Percentiles rank a stretch among this genome's conserved stretches.
These are phyloP conservation scores for Fusarium clavum DNA, from an alignment of 2,329 filamentous ascomycete genomes.

Conservation along the genomic window DNA sequence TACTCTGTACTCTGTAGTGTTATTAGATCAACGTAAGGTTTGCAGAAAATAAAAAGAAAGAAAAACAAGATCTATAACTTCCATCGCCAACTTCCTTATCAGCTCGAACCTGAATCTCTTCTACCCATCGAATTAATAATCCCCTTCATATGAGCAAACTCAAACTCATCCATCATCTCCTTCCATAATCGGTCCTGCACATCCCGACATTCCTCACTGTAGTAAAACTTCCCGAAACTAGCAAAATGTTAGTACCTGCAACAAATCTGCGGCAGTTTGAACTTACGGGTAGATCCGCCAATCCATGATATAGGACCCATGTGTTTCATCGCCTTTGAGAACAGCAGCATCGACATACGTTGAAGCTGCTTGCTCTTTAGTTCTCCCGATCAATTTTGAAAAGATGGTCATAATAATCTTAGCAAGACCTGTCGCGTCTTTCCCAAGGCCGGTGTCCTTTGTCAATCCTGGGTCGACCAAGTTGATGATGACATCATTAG, in stretches of 20 bases:
- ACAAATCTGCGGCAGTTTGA: accelerated
- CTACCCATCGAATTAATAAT: not conserved
- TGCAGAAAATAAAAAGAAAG: not conserved
- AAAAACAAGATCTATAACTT: not conserved
- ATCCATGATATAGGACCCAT: slow-evolving; percentile 11
- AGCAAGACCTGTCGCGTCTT: not conserved
- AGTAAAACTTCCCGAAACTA: not conserved
- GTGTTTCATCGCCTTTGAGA: not conserved
- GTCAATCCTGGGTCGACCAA: slow-evolving; percentile 7
- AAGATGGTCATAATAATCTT: not conserved
- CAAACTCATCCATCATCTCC: slow-evolving; percentile 15
- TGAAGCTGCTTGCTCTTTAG: slow-evolving; percentile 1
- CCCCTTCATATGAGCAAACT: not conserved
- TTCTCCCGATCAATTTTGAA: not conserved
- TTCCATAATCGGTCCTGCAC: not conserved
- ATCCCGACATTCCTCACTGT: not conserved
- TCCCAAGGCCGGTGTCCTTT: slow-evolving; percentile 2
- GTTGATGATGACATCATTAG: slow-evolving; percentile 3
- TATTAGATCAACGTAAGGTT: not conserved
- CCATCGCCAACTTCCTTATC: not conserved
- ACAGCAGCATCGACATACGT: slow-evolving; percentile 3
- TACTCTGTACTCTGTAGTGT: not conserved
- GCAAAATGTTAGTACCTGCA: accelerated
- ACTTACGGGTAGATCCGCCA: slow-evolving; percentile 12
- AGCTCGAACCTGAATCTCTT: accelerated